Evolutionary conservation across 192 early-diverging fungal species (phyloP).

Genomic region (Backusella circina): DNA sequence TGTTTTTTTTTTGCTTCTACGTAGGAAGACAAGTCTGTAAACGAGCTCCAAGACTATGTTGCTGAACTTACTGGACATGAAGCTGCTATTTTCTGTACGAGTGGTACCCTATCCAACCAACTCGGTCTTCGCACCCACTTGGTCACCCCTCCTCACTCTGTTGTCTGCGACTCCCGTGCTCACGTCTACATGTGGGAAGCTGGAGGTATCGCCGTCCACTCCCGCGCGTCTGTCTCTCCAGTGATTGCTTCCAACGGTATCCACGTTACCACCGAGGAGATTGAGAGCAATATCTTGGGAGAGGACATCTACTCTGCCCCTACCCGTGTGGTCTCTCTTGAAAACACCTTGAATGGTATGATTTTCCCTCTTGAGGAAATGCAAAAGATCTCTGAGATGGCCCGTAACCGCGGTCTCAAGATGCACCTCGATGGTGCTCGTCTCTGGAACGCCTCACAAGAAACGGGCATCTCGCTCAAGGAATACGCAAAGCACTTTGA

Average conservation of each 20-base stretch:
- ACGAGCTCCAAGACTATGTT: slow-evolving; percentile 62
- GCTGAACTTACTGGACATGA: slow-evolving; percentile 75
- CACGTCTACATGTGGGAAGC: slow-evolving; percentile 82
- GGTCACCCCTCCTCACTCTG: slow-evolving; percentile 69
- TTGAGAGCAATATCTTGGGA: slow-evolving; percentile 57
- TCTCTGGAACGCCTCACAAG: slow-evolving; percentile 84
- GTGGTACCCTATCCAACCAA: slow-evolving; percentile 84
- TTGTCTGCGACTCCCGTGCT: slow-evolving; percentile 70
- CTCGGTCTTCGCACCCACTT: slow-evolving; percentile 77
- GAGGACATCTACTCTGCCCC: slow-evolving; percentile 77
- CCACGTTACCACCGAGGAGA: slow-evolving; percentile 64
- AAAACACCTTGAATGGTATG: slow-evolving; percentile 86
- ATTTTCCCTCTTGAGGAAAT: slow-evolving; percentile 82
- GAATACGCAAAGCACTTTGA: slow-evolving; percentile 78
- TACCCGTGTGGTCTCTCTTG: slow-evolving; percentile 75
- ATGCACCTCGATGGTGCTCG: slow-evolving; percentile 91
- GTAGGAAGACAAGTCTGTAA: slow-evolving; percentile 76
- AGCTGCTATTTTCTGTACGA: slow-evolving; percentile 74
- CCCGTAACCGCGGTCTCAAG: slow-evolving; percentile 48
- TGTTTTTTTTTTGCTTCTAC: background rate
- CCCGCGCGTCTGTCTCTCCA: slow-evolving; percentile 66
- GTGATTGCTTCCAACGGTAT: slow-evolving; percentile 49
- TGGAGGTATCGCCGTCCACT: slow-evolving; percentile 77
- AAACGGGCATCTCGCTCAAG: slow-evolving; percentile 61
- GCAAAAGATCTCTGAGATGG: slow-evolving; percentile 56